Evolutionary conservation across 768 basidiomycete genomes (phyloP), one percentile per base, ranked within the genome.

Genomic region (Lepiota brunneoincarnata): DNA sequence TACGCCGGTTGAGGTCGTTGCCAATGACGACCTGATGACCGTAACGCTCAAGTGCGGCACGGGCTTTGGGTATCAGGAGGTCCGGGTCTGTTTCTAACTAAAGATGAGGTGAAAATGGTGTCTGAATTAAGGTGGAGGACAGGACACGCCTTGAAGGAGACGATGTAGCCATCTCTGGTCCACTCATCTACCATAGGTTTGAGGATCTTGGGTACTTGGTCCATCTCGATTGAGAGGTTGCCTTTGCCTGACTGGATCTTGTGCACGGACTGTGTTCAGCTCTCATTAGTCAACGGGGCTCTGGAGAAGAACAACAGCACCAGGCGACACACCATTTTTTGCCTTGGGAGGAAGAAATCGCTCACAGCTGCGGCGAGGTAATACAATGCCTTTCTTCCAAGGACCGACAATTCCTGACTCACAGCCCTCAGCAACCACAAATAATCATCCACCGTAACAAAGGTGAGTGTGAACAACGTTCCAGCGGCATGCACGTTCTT

Each of bases 201-300:
- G 42, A 99, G 74, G 34, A 98, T 87, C 71, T 99, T 99, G 6
- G 97, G 97, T 0, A 98, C 95, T 68, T 98, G 94, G 65, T 99
- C 97, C 97, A 98, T 99, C 69, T 98, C 95, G 52, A 98, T 90
- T 42, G 84, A 82, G 21, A 98, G 74, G 59, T 87, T 95, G 1
- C 95, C 96, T 65, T 96, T 94, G 24, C 92, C 91, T 0, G 94
- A 97, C 64, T 98, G 96, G 35, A 99, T 98, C 74, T 99, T 99
- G 73, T 99, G 97, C 71, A 93, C 93, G 1, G 93, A 89, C 96
- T 97, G 63, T 0, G 24, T 31, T 34, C 15, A 18, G 6, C 31
- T 4, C n/a, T 17, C 6, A 39, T 43, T 20, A 45, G 46, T 18
- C 31, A 34, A 9, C 2, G 34, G 9, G 11, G 3, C 2, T 34